Evolutionary conservation across 2,329 filamentous ascomycete genomes (phyloP), one percentile per base, ranked within the genome.

Genomic region (Westerdykella sp.): DNA sequence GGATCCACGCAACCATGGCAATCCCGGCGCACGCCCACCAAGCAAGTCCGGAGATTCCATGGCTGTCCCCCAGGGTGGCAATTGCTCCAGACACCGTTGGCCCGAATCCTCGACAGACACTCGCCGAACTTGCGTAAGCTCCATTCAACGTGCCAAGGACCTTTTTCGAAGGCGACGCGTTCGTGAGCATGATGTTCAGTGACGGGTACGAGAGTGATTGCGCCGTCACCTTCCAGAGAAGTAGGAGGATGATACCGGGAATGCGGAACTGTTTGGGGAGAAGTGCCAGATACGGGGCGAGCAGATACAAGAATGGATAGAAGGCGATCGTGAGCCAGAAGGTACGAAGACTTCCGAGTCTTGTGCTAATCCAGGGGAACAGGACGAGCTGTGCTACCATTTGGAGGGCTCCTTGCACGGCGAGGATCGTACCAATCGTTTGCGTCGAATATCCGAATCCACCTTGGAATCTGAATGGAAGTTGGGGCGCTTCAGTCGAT

Each of bases 101-200:
- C 0, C 91, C 91, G 48, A 96, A 84, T 0, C 89, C 89, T 42
- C 93, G 80, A 64, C 84, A 90, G 37, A 96, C 72, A 62, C 89
- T 95, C 4, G 93, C 93, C 2, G 87, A 89, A 2, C 90, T 95
- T 23, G 89, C 89, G 0, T 90, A 90, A 11, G 90, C 84, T 14
- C 93, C 93, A 57, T 97, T 97, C 66, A 98, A 85, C 0, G 86
- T 90, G 2, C 93, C 93, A 1, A 97, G 80, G 1, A 94, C 85
- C 39, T 87, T 78, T 43, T 85, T 84, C 6, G 84, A 90, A 0
- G 89, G 87, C 0, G 90, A 86, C 13, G 88, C 84, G 66, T 97
- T 95, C 46, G 88, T 86, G 23, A 95, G 78, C 44, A 98, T 80
- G 45, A 97, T 94, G 10, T 85, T 84, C 53, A 90, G 89, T 57